phyloP scores from a whole-genome alignment of 2,329 filamentous ascomycete species.

The Cercospora sojina region DNA sequence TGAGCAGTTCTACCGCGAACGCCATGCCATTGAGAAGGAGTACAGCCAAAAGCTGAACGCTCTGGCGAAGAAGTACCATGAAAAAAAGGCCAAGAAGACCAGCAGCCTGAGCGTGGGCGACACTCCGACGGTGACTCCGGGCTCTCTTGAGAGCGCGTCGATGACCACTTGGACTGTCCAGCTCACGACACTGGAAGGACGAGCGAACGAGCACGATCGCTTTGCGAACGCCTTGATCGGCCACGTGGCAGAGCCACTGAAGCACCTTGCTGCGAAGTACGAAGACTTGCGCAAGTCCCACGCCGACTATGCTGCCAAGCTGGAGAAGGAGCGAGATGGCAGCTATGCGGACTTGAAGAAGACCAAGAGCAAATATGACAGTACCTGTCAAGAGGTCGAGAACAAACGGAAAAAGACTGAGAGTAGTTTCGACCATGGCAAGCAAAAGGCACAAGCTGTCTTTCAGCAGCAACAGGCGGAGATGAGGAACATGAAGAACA shows the following conservation, averaged over 20 bases:
- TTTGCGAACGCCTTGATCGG: slow-evolving; percentile 75
- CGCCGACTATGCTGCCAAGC: slow-evolving; percentile 79
- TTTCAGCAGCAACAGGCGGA: slow-evolving; percentile 91
- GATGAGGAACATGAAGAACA: slow-evolving; percentile 98
- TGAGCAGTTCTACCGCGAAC: slow-evolving; percentile 94
- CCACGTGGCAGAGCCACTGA: slow-evolving; percentile 83
- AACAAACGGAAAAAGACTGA: slow-evolving; percentile 92
- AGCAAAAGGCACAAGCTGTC: slow-evolving; percentile 82
- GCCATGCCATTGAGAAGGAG: slow-evolving; percentile 92
- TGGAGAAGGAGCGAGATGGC: slow-evolving; percentile 84
- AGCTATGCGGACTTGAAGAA: slow-evolving; percentile 86
- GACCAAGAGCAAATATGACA: slow-evolving; percentile 89
- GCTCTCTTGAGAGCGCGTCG: slow-evolving; percentile 92
- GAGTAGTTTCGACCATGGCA: slow-evolving; percentile 80
- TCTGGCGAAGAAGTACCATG: slow-evolving; percentile 93
- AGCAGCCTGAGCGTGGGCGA: slow-evolving; percentile 89
- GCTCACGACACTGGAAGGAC: slow-evolving; percentile 81
- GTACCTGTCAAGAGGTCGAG: slow-evolving; percentile 90
- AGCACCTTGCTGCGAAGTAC: slow-evolving; percentile 69
- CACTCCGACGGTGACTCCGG: slow-evolving; percentile 86
- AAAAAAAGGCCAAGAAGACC: slow-evolving; percentile 91
- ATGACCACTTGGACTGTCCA: slow-evolving; percentile 97
- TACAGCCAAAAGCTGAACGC: slow-evolving; percentile 85
- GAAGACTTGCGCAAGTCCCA: slow-evolving; percentile 93
- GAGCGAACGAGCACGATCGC: slow-evolving; percentile 84